Evolutionary conservation across 176 grass and related monocot genomes (phyloP), one percentile per base, ranked within the genome.

Genomic region (Carex pumila): DNA sequence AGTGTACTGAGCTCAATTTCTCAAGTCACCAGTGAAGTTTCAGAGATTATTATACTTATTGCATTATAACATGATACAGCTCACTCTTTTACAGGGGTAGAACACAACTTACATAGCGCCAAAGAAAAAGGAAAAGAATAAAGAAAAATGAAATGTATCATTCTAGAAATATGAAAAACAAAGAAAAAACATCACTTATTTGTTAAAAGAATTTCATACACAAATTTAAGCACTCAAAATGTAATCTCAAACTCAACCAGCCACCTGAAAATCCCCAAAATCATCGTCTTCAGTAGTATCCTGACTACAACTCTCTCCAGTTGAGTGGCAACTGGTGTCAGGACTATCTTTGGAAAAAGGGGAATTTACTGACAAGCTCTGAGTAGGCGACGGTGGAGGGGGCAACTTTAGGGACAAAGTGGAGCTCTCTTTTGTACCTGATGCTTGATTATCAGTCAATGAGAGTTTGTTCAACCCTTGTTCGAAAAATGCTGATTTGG

Each of bases 191-290:
- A 83, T 49, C 63, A 68, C 39, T 82, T 50, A 6, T 68, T 12
- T 37, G 82, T 71, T 52, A 60, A 85, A 88, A 47, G 60, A 77
- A 34, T 77, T 77, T 77, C 61, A 36, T 65, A 67, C 61, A 83
- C 39, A 67, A 29, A 49, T 67, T 65, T 82, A 65, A 45, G 12
- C 68, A 67, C 60, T 67, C 67, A 82, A 50, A 85, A 81, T 88
- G 83, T 71, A 50, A 82, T 63, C 79, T 81, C 60, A 53, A 77
- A 83, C 80, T 98, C 96, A 98, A 30, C 66, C 89, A 29, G 96
- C 96, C 54, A 88, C 89, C 83, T 99, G 96, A 18, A 99, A 99
- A 54, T 99, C 96, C 50, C 96, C 96, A 30, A 99, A 99, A 79
- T 99, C 95, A 8, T 98, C 95, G 12, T 94, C 92, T 29, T 78